Conservation (phyloP, 805 yeast genomes). For the Cyberlindnera xylosilytica region DNA sequence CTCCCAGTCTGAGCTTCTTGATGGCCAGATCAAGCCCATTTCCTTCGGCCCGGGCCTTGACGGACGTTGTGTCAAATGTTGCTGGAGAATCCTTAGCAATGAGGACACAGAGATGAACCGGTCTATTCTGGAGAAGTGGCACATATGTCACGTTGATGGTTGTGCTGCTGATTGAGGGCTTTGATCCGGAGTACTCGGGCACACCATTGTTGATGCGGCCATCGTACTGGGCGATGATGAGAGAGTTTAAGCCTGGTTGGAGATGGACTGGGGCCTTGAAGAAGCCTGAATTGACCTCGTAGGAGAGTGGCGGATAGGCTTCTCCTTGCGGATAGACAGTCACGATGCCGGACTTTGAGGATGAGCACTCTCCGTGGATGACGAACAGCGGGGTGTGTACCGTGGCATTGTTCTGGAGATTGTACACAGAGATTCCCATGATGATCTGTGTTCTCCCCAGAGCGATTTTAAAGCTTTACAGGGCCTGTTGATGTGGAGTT, state of each 20-base stretch:
- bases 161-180: conserved; percentile 7
- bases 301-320: conserved; percentile 59
- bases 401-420: conserved; percentile 31
- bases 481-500: too few relatives aligned
- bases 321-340: conserved; percentile 41
- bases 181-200: conserved; percentile 15
- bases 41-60: conserved; percentile 49
- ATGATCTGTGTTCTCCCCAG: too few relatives aligned
- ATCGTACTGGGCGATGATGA: conserved; percentile 48
- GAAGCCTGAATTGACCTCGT: conserved; percentile 63
- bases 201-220: conserved; percentile 35
- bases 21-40: conserved; percentile 69
- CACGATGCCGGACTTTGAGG: conserved; percentile 33
- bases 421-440: conserved; percentile 29
- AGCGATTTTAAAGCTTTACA: too few relatives aligned
- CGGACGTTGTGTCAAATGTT: conserved; percentile 64
- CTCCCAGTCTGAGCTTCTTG: conserved; percentile 74
- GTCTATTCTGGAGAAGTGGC: conserved; percentile 63
- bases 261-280: conserved; percentile 77
- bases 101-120: conserved; percentile 76
- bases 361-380: conserved; percentile 44
- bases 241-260: conserved; percentile 61
- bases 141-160: conserved; percentile 42
- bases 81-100: conserved; percentile 75
- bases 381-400: conserved; percentile 48